phyloP scores from a whole-genome alignment of 805 yeast genomes.

The Kodamaea lidongshanica region DNA sequence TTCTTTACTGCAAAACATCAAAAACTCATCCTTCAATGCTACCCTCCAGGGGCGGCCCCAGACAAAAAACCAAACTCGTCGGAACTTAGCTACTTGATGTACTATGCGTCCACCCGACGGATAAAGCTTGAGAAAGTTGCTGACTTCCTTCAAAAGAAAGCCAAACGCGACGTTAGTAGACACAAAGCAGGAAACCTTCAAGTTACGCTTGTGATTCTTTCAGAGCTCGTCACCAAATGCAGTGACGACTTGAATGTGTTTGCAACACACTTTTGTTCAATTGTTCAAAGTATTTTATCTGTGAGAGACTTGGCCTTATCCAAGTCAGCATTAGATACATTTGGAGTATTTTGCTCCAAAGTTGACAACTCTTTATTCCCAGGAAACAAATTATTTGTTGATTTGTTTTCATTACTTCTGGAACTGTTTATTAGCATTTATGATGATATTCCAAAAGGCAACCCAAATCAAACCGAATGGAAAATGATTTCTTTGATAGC shows the following conservation, averaged over 20 bases:
- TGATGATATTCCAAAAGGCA: constrained; percentile 9
- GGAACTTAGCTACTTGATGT: constrained; percentile 79
- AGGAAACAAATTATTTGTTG: constrained; percentile 57
- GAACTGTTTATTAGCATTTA: constrained; percentile 14
- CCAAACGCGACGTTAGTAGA: constrained; percentile 53
- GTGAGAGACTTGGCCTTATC: constrained; percentile 59
- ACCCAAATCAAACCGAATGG: constrained; percentile 42
- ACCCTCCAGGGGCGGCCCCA: constrained; percentile 78
- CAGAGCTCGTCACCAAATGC: constrained; percentile 68
- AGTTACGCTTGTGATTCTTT: constrained; percentile 69
- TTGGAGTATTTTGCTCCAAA: constrained; percentile 37
- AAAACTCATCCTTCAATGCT: constrained; percentile 82
- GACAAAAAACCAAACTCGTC: constrained; percentile 92
- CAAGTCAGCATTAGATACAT: constrained; percentile 46
- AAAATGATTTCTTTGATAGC: constrained; percentile 35
- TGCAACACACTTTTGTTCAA: constrained; percentile 60
- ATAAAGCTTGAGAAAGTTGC: constrained; percentile 87
- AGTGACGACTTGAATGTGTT: constrained; percentile 78
- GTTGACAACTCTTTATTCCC: constrained; percentile 59
- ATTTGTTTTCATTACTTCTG: constrained; percentile 31
- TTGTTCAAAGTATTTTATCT: constrained; percentile 46
- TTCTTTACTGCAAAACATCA: constrained; percentile 75
- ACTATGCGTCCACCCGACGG: constrained; percentile 85
- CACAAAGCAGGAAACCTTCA: constrained; percentile 71
- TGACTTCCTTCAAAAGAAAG: constrained; percentile 55